A percentile compares a stretch with the other conserved stretches of the same genome.
phyloP scores from a whole-genome alignment of 2,329 filamentous ascomycete species.

The Xylariaceae sp. region DNA sequence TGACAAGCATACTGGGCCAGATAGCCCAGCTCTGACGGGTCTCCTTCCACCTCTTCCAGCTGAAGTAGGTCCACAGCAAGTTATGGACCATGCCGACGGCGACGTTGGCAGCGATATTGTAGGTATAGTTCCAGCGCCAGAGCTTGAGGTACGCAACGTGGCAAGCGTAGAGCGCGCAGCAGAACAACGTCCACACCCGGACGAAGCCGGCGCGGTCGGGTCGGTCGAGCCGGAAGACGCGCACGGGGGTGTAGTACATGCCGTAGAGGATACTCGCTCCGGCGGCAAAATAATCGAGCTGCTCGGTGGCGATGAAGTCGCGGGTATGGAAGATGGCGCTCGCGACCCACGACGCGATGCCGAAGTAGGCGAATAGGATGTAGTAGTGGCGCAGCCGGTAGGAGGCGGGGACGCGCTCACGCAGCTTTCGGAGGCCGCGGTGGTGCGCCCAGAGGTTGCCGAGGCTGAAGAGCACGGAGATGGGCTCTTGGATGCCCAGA shows the following conservation, averaged over 20 bases:
- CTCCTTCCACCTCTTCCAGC: conserved; percentile 66
- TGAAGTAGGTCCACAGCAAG: conserved; percentile 80
- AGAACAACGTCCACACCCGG: conserved; percentile 71
- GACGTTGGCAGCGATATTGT: conserved; percentile 97
- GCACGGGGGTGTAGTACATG: conserved; percentile 76
- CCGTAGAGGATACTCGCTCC: conserved; percentile 89
- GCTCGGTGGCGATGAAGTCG: conserved; percentile 82
- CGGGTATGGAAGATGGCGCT: conserved; percentile 90
- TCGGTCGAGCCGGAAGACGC: conserved; percentile 78
- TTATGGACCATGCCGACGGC: conserved; percentile 77
- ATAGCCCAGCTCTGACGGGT: conserved; percentile 73
- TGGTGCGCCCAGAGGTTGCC: conserved; percentile 87
- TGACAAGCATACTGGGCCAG: conserved; percentile 87
- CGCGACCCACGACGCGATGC: conserved; percentile 79
- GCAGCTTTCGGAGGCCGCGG: conserved; percentile 68
- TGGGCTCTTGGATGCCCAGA: conserved; percentile 90
- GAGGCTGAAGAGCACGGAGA: conserved; percentile 87
- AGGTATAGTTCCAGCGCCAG: conserved; percentile 90
- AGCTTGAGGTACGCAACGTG: conserved; percentile 84
- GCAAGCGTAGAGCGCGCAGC: conserved; percentile 63
- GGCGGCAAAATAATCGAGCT: conserved; percentile 93
- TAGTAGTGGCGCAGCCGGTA: conserved; percentile 83
- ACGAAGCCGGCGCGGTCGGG: conserved; percentile 49
- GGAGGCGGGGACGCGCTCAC: conserved; percentile 61
- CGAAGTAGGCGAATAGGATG: conserved; percentile 72